Evolutionary conservation across 75 land plant species (phyloP).

Genomic region (Isoetes taiwanensis): DNA sequence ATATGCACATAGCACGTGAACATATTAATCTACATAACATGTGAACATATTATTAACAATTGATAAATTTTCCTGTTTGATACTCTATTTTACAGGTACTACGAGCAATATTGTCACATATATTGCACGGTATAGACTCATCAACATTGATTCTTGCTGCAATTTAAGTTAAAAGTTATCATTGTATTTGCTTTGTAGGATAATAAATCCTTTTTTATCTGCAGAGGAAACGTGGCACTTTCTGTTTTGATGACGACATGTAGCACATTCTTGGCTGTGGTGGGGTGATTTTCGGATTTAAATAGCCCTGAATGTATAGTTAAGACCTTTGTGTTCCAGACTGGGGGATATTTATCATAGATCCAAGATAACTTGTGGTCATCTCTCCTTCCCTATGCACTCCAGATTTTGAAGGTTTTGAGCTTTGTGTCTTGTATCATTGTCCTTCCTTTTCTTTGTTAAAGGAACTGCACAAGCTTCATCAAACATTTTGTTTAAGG

Average conservation of each 20-base stretch:
- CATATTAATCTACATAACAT: not conserved
- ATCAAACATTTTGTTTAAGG: too few species aligned
- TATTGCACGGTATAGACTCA: conserved; percentile 48
- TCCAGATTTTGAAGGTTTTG: not conserved
- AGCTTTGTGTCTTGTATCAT: not conserved
- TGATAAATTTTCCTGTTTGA: not conserved
- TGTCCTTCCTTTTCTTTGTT: too few species aligned
- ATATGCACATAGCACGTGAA: not conserved
- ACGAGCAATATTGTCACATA: conserved; percentile 83
- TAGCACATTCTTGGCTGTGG: conserved; percentile 81
- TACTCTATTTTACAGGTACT: conserved; percentile 37
- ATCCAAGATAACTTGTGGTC: not conserved
- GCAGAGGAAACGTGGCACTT: conserved; percentile 68
- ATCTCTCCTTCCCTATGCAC: not conserved
- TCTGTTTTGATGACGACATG: conserved; percentile 90
- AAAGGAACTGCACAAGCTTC: too few species aligned
- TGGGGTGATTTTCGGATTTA: conserved; percentile 8
- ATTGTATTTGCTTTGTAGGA: not conserved
- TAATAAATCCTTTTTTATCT: conserved; percentile 17
- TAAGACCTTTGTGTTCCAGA: too few species aligned
- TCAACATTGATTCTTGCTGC: not conserved
- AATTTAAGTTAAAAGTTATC: not conserved
- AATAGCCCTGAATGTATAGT: too few species aligned
- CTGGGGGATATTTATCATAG: too few species aligned
- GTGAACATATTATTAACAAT: not conserved